phyloP scores from a whole-genome alignment of 2,329 filamentous ascomycete genomes.

The Trichoderma aggressivum region DNA sequence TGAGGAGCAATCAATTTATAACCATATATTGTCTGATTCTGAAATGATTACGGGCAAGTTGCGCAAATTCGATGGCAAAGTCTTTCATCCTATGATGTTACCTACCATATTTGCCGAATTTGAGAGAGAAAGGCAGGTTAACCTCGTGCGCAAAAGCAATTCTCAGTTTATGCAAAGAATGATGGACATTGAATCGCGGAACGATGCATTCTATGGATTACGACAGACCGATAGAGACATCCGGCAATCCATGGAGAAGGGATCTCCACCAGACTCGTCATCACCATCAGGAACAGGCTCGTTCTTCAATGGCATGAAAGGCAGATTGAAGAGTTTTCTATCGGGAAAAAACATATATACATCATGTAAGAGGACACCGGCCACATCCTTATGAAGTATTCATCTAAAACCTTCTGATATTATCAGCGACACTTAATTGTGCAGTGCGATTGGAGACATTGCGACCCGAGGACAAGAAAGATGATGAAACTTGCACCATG shows the following conservation, averaged over 20 bases:
- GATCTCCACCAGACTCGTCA: too few relatives aligned
- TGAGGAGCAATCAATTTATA: not conserved
- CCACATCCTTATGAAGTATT: not conserved
- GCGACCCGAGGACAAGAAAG: not conserved
- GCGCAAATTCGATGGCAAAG: constrained; percentile 10
- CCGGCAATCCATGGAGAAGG: not conserved
- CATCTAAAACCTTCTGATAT: not conserved
- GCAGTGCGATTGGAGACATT: not conserved
- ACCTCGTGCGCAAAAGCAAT: constrained; percentile 7
- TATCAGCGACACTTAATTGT: not conserved
- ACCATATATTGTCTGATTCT: not conserved
- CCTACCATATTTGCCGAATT: constrained; percentile 22
- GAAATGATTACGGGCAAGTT: constrained; percentile 1
- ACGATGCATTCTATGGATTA: not conserved
- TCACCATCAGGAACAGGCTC: not conserved
- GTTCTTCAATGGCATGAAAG: not conserved
- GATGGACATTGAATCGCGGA: not conserved
- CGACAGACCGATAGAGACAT: not conserved
- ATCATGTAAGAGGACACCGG: not conserved
- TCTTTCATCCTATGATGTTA: constrained; percentile 21
- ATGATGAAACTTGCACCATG: not conserved
- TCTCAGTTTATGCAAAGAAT: constrained; percentile 1
- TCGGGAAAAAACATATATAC: not conserved
- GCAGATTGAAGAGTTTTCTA: not conserved
- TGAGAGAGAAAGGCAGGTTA: constrained; percentile 21